Evolutionary conservation across 2,329 filamentous ascomycete genomes (phyloP), one percentile per base, ranked within the genome.

Genomic region (Penicillium sp.): DNA sequence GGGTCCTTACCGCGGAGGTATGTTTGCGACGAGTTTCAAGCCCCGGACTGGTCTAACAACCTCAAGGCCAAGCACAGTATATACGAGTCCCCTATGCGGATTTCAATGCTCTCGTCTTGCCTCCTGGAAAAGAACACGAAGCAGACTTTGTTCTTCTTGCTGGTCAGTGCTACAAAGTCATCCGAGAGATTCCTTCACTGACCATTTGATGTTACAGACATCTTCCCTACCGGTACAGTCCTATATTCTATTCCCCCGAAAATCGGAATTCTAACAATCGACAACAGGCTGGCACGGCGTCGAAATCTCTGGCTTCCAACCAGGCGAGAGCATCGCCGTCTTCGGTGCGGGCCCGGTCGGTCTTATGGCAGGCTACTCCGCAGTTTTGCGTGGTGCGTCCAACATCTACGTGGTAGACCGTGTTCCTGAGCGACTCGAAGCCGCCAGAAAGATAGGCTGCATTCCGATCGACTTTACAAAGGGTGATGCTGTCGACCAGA

Each of bases 301-400:
- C 12, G 55, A 60, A n/a, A 55, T 85, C 2, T 80, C 82, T 4
- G 84, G 84, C 0, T 87, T 87, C 70, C 71, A 81, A 61, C 72
- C 83, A 1, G 84, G 85, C 2, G 85, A 88, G 61, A 80, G 76
- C n/a, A 79, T 88, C 2, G 85, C 84, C 1, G 80, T 88, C 2
- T 88, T 87, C 55, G 86, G 85, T 0, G 84, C 82, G 2, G 84
- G 85, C 0, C 85, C 85, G 0, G 85, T 88, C 1, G 85, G 86
- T 1, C 70, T 88, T 4, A 86, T 88, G 81, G 84, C 85, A 3
- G 85, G 85, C 4, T 88, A 88, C 68, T 85, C 80, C 0, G 86
- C 81, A 1, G 70, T 81, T 1, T 69, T 88, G 2, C 79, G 85
- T 0, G 86, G 85, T 2, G 86, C 85, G 1, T 82, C 80, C 8